Percentiles rank a stretch among this genome's conserved stretches.
phyloP scores from a whole-genome alignment of 495 filamentous ascomycete species.

The Penicillium alfredii region DNA sequence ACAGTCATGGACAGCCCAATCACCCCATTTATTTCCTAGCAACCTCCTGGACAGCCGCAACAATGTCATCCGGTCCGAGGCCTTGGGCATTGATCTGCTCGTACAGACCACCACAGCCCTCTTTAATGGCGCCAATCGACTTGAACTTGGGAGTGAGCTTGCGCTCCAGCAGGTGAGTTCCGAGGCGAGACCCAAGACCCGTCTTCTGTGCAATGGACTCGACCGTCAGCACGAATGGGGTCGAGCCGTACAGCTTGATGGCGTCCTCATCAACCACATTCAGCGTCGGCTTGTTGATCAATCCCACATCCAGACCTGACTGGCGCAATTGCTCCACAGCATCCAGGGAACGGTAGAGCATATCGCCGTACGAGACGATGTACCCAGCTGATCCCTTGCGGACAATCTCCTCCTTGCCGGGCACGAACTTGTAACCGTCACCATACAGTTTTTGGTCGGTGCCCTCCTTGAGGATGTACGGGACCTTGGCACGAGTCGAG shows the following conservation, averaged over 20 bases:
- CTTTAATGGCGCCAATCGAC: constrained; percentile 30
- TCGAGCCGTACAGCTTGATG: constrained; percentile 30
- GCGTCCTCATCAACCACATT: constrained; percentile 37
- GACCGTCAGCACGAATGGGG: constrained; percentile 31
- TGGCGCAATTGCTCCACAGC: constrained; percentile 32
- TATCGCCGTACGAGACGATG: constrained; percentile 36
- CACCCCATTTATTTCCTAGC: constrained; percentile 20
- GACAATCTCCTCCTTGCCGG: constrained; percentile 36
- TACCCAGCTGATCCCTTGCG: constrained; percentile 33
- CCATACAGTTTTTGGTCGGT: constrained; percentile 33
- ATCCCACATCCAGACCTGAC: constrained; percentile 29
- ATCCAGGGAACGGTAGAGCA: constrained; percentile 38
- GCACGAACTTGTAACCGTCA: constrained; percentile 32
- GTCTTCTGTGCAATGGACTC: constrained; percentile 40
- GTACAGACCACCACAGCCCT: constrained; percentile 34
- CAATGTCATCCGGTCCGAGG: constrained; percentile 30
- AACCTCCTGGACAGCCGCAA: constrained; percentile 23
- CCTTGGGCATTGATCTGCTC: constrained; percentile 36
- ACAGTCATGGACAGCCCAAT: too few relatives aligned
- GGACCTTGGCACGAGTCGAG: constrained; percentile 37
- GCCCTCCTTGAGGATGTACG: constrained; percentile 36
- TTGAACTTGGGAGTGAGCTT: constrained; percentile 32
- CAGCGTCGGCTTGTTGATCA: constrained; percentile 38
- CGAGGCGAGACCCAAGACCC: constrained; percentile 35
- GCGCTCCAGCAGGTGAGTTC: constrained; percentile 29